Evolutionary conservation across 2,329 filamentous ascomycete species (phyloP).

Genomic region (Cordyceps farinosa): DNA sequence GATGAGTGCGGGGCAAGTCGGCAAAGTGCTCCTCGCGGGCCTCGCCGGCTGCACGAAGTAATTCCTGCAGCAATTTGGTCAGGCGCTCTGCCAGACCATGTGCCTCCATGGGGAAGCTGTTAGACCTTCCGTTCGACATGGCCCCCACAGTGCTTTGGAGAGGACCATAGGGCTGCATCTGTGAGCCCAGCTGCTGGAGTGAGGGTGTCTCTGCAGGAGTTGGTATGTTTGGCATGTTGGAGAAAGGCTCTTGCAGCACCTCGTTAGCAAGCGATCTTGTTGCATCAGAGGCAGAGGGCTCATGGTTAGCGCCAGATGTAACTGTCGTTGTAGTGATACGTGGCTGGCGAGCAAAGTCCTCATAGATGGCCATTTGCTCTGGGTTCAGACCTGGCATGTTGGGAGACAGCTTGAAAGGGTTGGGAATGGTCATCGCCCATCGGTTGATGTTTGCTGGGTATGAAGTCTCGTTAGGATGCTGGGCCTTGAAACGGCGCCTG

Average conservation of each 20-base stretch:
- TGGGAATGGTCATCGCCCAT: constrained; percentile 91
- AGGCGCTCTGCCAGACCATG: constrained; percentile 52
- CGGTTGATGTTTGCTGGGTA: constrained; percentile 77
- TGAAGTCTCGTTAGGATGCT: constrained; percentile 78
- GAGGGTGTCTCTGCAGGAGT: constrained; percentile 58
- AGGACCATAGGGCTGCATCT: constrained; percentile 54
- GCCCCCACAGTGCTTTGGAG: constrained; percentile 39
- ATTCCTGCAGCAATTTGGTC: constrained; percentile 55
- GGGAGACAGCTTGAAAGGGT: constrained; percentile 84
- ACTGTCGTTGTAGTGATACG: constrained; percentile 57
- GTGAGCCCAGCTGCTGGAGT: constrained; percentile 49
- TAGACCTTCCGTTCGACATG: constrained; percentile 50
- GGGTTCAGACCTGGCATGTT: constrained; percentile 69
- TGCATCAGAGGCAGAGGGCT: constrained; percentile 56
- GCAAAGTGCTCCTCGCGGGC: constrained; percentile 57
- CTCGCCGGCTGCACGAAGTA: constrained; percentile 51
- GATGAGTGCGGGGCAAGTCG: constrained; percentile 56
- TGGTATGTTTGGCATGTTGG: constrained; percentile 53
- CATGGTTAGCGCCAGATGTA: constrained; percentile 42
- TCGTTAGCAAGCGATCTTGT: constrained; percentile 61
- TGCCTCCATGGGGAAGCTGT: constrained; percentile 48
- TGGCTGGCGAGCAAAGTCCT: constrained; percentile 88
- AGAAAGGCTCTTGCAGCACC: constrained; percentile 60
- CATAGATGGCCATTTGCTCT: constrained; percentile 93
- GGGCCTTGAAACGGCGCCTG: constrained; percentile 70